Evolutionary conservation across 2,329 filamentous ascomycete species (phyloP).

Genomic region (Penicillium sp.): DNA sequence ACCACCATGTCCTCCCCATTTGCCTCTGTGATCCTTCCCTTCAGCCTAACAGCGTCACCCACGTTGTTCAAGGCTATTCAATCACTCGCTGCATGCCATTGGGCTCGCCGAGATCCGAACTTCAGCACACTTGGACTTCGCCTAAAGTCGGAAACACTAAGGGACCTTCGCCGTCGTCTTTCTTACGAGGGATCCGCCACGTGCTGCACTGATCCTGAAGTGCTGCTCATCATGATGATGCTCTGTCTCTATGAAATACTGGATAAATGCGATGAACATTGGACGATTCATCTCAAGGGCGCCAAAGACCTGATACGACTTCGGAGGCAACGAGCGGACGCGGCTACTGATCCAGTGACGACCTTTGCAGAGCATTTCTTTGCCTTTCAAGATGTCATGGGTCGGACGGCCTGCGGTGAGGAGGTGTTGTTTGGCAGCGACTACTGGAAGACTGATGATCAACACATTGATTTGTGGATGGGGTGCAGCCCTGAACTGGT

Average conservation of each 20-base stretch:
- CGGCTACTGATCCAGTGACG: constrained; percentile 29
- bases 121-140: constrained; percentile 39
- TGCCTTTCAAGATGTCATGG: constrained; percentile 56
- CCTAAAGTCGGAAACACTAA: constrained; percentile 41
- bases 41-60: constrained; percentile 42
- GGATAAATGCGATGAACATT: constrained; percentile 48
- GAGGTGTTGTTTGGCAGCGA: constrained; percentile 51
- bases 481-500: constrained; percentile 53
- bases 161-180: constrained; percentile 39
- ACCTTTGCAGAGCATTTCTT: constrained; percentile 52
- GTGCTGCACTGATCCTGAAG: constrained; percentile 36
- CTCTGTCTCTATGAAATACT: constrained; percentile 51
- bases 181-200: constrained; percentile 29
- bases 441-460: constrained; percentile 48
- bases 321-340: constrained; percentile 32
- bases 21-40: constrained; percentile 43
- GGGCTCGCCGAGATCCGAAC: constrained; percentile 34
- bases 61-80: constrained; percentile 42
- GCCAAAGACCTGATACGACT: constrained; percentile 51
- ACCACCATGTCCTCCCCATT: constrained; percentile 40
- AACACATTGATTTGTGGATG: constrained; percentile 50
- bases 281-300: constrained; percentile 53
- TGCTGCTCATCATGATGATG: constrained; percentile 49
- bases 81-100: constrained; percentile 43
- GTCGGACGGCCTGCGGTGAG: constrained; percentile 53